phyloP scores from a whole-genome alignment of 116 monocot species.

The Phalaenopsis hybrid region DNA sequence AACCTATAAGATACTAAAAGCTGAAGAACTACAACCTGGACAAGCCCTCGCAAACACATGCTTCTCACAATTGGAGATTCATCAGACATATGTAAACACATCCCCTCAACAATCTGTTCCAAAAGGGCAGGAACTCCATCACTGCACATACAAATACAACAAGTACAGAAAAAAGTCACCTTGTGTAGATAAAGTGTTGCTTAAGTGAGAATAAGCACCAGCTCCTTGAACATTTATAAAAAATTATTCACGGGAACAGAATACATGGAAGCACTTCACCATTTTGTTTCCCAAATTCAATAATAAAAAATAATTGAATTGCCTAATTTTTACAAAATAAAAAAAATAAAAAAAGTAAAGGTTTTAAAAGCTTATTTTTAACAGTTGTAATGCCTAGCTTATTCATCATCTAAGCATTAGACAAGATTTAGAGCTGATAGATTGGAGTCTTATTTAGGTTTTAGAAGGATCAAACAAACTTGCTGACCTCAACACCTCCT shows the following conservation, averaged over 20 bases:
- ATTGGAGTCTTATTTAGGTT: too few relatives aligned
- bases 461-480: too few relatives aligned
- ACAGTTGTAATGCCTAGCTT: too few relatives aligned
- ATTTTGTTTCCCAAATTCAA: neutral
- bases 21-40: slow-evolving; percentile 50
- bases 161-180: neutral
- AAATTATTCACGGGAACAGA: neutral
- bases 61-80: slow-evolving; percentile 88
- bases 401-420: too few relatives aligned
- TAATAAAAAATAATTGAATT: neutral
- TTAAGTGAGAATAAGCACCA: neutral
- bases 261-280: neutral
- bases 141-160: slow-evolving; percentile 34
- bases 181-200: neutral
- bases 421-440: too few relatives aligned
- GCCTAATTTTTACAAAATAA: too few relatives aligned
- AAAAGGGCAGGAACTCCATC: slow-evolving; percentile 52
- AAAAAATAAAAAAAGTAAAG: too few relatives aligned
- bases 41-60: slow-evolving; percentile 80
- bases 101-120: slow-evolving; percentile 78
- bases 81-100: slow-evolving; percentile 94
- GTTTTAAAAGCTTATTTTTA: too few relatives aligned
- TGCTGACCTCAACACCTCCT: too few relatives aligned
- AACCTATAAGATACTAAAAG: slow-evolving; percentile 5
- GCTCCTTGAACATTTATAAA: neutral